Evolutionary conservation across 129 eudicot species (phyloP), one percentile per base, ranked within the genome.

Genomic region (Helichrysum umbraculigerum): DNA sequence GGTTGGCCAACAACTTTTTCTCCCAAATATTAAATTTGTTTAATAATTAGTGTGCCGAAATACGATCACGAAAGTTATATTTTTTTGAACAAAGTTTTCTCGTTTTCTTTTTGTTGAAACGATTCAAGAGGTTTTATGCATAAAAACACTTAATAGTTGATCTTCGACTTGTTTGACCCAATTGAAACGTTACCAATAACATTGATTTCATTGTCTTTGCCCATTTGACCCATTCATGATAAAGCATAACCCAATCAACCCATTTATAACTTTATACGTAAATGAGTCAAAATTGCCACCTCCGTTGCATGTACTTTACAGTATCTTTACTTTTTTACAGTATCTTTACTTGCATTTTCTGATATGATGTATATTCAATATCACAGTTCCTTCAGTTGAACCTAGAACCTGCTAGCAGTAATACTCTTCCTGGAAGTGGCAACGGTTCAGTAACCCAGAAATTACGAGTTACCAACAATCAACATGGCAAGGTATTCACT

Each of bases 331-430:
- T 29, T 42, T n/a, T n/a, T n/a, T n/a, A n/a, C n/a, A n/a, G n/a
- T n/a, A 30, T 47, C 19, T n/a, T 63, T 44, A 4, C 61, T 29
- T 42, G 50, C 50, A 42, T 75, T 47, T 44, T 47, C 21, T 22
- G 68, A 30, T 30, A 15, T 6, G 52, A 16, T 66, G 57, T 66
- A 44, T 11, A 33, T 68, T 77, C 58, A 17, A 15, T 56, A 64
- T 77, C 51, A 39, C 99, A 94, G 99, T 94, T 94, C 78, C 99
- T 94, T 70, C 97, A 94, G 78, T 79, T 94, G 84, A 96, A 89
- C 84, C 76, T 94, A 77, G 96, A 91, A 66, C 99, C 97, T 75
- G 99, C 99, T 76, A 94, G 97, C 75, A 76, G 93, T 69, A 32
- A 84, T 75, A 81, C 87, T 39, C 97, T 94, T 75, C 97, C 90